Conservation (phyloP, 192 early-diverging fungal genomes). For the Gigaspora rosea region DNA sequence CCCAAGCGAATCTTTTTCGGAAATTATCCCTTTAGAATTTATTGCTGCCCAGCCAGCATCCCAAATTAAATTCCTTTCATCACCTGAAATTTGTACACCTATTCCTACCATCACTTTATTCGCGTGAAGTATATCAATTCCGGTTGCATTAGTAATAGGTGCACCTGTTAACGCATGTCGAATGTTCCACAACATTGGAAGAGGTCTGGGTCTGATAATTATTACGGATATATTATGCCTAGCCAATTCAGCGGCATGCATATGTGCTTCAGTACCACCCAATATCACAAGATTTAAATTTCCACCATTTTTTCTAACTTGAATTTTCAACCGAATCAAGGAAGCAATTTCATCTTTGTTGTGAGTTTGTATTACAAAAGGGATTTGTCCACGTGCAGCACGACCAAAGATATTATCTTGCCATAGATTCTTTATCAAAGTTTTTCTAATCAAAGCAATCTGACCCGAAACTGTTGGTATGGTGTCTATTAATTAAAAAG, state of each 20-base stretch:
- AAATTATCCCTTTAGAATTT: slow-evolving; percentile 45
- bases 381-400: slow-evolving; percentile 53
- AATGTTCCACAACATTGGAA: slow-evolving; percentile 60
- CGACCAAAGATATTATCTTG: slow-evolving; percentile 39
- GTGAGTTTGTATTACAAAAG: slow-evolving; percentile 48
- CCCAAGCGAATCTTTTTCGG: slow-evolving; percentile 65
- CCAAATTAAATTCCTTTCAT: slow-evolving; percentile 69
- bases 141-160: slow-evolving; percentile 52
- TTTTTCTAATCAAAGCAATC: slow-evolving; percentile 48
- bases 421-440: slow-evolving; percentile 41
- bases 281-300: slow-evolving; percentile 53
- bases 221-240: slow-evolving; percentile 60
- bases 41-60: slow-evolving; percentile 71
- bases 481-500: slow-evolving; percentile 34
- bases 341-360: slow-evolving; percentile 68
- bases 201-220: slow-evolving; percentile 62
- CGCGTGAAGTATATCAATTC: slow-evolving; percentile 52
- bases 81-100: slow-evolving; percentile 51
- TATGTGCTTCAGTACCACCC: slow-evolving; percentile 69
- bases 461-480: slow-evolving; percentile 59
- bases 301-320: slow-evolving; percentile 41
- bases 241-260: slow-evolving; percentile 61
- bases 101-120: slow-evolving; percentile 67
- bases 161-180: slow-evolving; percentile 61
- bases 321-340: slow-evolving; percentile 60